A percentile compares a stretch with the other conserved stretches of the same genome.
Conservation (phyloP, 768 basidiomycete genomes). For the Mycena pura region DNA sequence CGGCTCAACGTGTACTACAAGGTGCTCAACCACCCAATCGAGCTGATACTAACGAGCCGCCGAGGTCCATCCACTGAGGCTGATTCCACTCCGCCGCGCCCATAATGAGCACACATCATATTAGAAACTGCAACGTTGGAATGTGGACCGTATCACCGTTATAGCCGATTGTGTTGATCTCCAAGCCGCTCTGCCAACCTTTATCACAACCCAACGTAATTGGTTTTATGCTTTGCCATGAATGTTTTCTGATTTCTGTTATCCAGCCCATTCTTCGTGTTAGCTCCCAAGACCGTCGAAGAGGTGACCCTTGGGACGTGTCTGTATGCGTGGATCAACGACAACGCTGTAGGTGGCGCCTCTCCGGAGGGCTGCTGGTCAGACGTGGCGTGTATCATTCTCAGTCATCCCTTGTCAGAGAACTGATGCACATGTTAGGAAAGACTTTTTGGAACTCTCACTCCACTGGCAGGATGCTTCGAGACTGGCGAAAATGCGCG, state of each 20-base stretch:
- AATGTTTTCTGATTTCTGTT: neutral
- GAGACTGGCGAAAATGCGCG: no score
- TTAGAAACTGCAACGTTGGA: neutral
- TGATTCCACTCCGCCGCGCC: no score
- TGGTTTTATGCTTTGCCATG: neutral
- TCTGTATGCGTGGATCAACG: constrained; percentile 17
- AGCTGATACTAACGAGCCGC: no score
- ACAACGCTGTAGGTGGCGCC: constrained; percentile 9
- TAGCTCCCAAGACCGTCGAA: constrained; percentile 7
- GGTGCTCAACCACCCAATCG: no score
- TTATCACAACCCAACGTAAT: neutral
- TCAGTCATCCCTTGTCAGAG: neutral
- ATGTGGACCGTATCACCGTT: neutral
- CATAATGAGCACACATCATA: neutral
- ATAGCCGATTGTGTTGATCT: neutral
- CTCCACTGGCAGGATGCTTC: neutral
- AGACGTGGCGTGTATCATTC: neutral
- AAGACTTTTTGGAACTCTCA: neutral
- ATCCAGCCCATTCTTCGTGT: constrained; percentile 1
- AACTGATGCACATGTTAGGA: neutral
- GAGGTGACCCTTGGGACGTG: constrained; percentile 19
- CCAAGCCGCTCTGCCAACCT: neutral
- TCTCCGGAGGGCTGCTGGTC: neutral
- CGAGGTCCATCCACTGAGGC: no score
- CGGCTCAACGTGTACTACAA: no score